Base-by-base conservation (phyloP, 805 yeast genomes). In the Huiozyma sinensis region DNA sequence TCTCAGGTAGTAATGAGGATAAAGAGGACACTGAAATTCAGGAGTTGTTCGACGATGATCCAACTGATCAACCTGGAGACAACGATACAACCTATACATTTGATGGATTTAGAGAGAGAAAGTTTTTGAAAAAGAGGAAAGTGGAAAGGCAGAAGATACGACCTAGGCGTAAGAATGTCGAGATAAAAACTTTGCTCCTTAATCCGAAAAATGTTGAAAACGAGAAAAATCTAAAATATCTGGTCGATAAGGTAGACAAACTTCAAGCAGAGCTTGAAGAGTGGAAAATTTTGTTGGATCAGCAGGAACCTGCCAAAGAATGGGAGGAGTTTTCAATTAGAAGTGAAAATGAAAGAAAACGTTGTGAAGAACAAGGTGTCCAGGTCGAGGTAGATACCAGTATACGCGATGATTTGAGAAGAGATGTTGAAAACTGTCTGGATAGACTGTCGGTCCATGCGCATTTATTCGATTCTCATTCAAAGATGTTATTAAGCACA, bases 171-270 rank as follows among this genome's bases (percentile, higher is more conserved):
- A 42, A n/a, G 1, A 11, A 12, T 6, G 30, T 10, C 27, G 9
- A 11, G 10, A 7, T 7, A 12, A 32, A 27, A 35, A 28, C 9
- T 13, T 34, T 46, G 24, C 41, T 58, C 38, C 63, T 63, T n/a
- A 63, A 63, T 44, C 49, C 55, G 28, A 61, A 58, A 40, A 60
- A 60, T 43, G 49, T 55, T 5, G 55, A 56, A 39, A 61, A 61
- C 46, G 52, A 52, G 36, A 56, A 51, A 31, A 57, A 56, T 40
- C 37, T 61, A 28, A 48, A 47, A 24, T 40, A 50, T 4, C 41
- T 62, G 35, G 40, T 50, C 13, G 50, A 46, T 6, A 61, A 53
- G 39, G 53, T 62, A n/a, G 42, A 45, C 24, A 43, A 44, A 13
- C 44, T 60, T n/a, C 50, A 54, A 38, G 37, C 39, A 5, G 64